Conservation (phyloP, 2,329 filamentous ascomycete genomes). For the Endoconidiophora polonica region DNA sequence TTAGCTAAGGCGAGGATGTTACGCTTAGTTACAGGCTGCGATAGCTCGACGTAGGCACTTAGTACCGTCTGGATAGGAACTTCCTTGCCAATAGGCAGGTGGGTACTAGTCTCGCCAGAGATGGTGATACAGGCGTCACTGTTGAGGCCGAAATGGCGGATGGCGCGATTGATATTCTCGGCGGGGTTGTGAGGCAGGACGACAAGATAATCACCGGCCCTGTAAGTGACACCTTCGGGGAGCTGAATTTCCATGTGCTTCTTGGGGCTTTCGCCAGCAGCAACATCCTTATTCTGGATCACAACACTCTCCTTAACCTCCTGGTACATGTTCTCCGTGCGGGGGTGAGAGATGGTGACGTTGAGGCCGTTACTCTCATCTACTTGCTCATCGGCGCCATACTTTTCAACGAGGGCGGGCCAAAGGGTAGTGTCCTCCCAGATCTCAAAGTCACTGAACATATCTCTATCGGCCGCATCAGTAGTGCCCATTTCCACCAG, state of each 20-base stretch:
- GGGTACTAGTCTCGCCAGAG: conserved; percentile 30
- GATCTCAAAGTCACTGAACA: conserved; percentile 49
- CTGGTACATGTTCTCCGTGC: conserved; percentile 42
- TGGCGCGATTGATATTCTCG: conserved; percentile 42
- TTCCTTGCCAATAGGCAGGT: conserved; percentile 36
- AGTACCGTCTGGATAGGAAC: conserved; percentile 48
- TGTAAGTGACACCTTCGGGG: conserved; percentile 48
- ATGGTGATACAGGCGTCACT: conserved; percentile 54
- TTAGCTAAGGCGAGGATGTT: conserved; percentile 29
- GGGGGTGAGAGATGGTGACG: conserved; percentile 35
- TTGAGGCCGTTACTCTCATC: conserved; percentile 17
- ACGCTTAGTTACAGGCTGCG: conserved; percentile 54
- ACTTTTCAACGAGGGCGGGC: conserved; percentile 31
- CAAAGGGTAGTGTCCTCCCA: conserved; percentile 45
- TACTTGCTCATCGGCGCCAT: conserved; percentile 28
- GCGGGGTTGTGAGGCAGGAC: conserved; percentile 55
- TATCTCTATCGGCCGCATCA: conserved; percentile 45
- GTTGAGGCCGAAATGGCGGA: conserved; percentile 47
- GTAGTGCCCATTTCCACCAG: conserved; percentile 34
- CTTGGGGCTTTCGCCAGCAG: conserved; percentile 37
- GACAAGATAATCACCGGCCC: conserved; percentile 60
- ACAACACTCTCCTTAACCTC: conserved; percentile 47
- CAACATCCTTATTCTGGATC: conserved; percentile 34
- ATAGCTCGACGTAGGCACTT: conserved; percentile 55
- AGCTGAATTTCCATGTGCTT: conserved; percentile 51